phyloP scores from a whole-genome alignment of 208 protist species.

The Novymonas esmeraldas region DNA sequence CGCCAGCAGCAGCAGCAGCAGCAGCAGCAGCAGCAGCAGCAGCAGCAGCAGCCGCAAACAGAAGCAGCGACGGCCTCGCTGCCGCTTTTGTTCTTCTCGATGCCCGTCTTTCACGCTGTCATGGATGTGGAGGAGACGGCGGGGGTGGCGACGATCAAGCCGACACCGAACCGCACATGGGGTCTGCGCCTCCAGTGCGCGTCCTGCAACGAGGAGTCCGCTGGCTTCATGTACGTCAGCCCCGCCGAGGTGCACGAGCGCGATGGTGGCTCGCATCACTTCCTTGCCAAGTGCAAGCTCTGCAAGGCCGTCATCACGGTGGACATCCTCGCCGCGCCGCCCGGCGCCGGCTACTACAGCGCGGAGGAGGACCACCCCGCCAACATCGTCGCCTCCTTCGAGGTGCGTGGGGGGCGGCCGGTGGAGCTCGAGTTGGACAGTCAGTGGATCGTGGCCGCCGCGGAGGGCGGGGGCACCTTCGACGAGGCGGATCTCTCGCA shows the following conservation, averaged over 20 bases:
- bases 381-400: constrained; percentile 42
- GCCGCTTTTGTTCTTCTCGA: no score
- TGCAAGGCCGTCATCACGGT: constrained; percentile 54
- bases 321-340: constrained; percentile 32
- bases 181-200: constrained; percentile 60
- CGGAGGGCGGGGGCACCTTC: constrained; percentile 37
- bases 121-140: constrained; percentile 60
- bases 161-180: constrained; percentile 41
- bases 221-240: constrained; percentile 61
- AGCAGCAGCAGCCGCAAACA: not conserved
- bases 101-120: constrained; percentile 64
- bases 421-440: constrained; percentile 62
- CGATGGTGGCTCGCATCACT: constrained; percentile 65
- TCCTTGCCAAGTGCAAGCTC: constrained; percentile 54
- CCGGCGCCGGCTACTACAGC: constrained; percentile 16
- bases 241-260: constrained; percentile 39
- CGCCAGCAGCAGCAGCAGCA: no score
- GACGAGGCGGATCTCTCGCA: constrained; percentile 57
- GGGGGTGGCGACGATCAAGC: constrained; percentile 43
- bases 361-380: constrained; percentile 10
- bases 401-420: constrained; percentile 72
- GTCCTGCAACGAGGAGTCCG: constrained; percentile 52
- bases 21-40: no score
- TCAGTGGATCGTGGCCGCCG: constrained; percentile 54
- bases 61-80: no score